Conservation (phyloP, 495 filamentous ascomycete species). For the Lepidopterella palustris region DNA sequence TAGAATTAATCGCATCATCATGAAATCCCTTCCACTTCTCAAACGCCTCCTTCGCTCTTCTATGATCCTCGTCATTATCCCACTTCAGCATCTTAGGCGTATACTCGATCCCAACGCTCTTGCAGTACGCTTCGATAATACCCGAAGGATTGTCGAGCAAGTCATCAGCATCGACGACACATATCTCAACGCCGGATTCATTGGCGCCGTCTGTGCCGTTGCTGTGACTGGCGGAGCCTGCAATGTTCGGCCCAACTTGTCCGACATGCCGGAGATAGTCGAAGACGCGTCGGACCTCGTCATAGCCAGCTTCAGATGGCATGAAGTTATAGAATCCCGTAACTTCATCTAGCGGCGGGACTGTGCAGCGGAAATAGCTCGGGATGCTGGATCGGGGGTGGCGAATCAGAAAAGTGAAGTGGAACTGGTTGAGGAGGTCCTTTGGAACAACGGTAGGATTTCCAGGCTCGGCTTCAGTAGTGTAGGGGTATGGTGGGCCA, state of each 20-base stretch:
- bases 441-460: conserved; percentile 84
- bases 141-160: conserved; percentile 72
- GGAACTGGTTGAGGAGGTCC: conserved; percentile 62
- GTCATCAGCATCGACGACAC: conserved; percentile 92
- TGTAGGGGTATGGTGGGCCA: conserved; percentile 49
- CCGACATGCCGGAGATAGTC: conserved; percentile 63
- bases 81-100: conserved; percentile 69
- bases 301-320: conserved; percentile 81
- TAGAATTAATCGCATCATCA: conserved; percentile 82
- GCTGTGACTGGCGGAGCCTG: conserved; percentile 30
- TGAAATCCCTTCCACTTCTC: conserved; percentile 97
- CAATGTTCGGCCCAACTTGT: conserved; percentile 57
- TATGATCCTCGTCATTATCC: conserved; percentile 64
- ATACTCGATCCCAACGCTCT: conserved; percentile 68
- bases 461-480: conserved; percentile 48
- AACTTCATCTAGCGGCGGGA: conserved; percentile 69
- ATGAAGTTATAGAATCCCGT: conserved; percentile 86
- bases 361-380: conserved; percentile 90
- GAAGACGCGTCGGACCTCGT: conserved; percentile 76
- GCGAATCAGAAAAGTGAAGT: conserved; percentile 96
- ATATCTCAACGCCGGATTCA: conserved; percentile 54
- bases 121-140: conserved; percentile 71
- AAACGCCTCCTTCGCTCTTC: conserved; percentile 60
- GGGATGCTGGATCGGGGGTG: conserved; percentile 83
- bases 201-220: conserved; percentile 32